These are phyloP conservation scores for Kluyveromyces starmeri DNA, from an alignment of 805 yeast species.

Conservation along the genomic window DNA sequence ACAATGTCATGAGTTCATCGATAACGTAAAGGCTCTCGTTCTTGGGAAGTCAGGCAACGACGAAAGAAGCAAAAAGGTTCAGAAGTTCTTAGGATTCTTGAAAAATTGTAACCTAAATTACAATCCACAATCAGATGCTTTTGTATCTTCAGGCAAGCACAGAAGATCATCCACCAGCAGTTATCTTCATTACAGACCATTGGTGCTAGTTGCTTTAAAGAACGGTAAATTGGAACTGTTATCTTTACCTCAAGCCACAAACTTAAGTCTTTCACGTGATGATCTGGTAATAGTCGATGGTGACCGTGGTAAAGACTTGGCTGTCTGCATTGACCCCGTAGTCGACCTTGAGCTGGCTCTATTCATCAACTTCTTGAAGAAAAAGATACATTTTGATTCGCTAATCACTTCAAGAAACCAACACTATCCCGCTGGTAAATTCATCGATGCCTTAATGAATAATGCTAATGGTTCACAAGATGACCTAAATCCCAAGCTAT, in stretches of 20 bases:
- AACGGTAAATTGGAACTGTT: conserved; percentile 63
- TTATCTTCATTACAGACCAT: conserved; percentile 29
- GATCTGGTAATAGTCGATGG: conserved; percentile 77
- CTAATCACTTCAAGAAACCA: conserved; percentile 25
- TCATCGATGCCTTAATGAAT: conserved; percentile 22
- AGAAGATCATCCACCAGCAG: conserved; percentile 15
- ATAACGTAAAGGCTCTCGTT: conserved; percentile 26
- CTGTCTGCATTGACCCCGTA: conserved; percentile 58
- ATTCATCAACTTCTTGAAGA: conserved; percentile 64
- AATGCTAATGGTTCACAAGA: conserved; percentile 18
- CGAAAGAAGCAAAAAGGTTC: conserved; percentile 9
- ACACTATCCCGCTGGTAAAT: conserved; percentile 22
- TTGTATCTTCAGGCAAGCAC: conserved; percentile 21
- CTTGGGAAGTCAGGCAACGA: conserved; percentile 10
- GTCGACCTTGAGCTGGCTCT: conserved; percentile 58
- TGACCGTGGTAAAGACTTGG: conserved; percentile 75
- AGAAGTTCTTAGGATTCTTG: conserved; percentile 31
- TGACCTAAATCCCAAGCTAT: conserved; percentile 22
- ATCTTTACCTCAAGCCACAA: conserved; percentile 57
- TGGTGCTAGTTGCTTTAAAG: conserved; percentile 45
- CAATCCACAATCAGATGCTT: conserved; percentile 29
- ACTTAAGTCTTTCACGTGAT: conserved; percentile 44
- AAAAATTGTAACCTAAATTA: conserved; percentile 39
- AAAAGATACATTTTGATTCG: conserved; percentile 48
- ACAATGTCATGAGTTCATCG: conserved; percentile 32